phyloP scores from a whole-genome alignment of 805 yeast species.

The Candida nonsorbophila region DNA sequence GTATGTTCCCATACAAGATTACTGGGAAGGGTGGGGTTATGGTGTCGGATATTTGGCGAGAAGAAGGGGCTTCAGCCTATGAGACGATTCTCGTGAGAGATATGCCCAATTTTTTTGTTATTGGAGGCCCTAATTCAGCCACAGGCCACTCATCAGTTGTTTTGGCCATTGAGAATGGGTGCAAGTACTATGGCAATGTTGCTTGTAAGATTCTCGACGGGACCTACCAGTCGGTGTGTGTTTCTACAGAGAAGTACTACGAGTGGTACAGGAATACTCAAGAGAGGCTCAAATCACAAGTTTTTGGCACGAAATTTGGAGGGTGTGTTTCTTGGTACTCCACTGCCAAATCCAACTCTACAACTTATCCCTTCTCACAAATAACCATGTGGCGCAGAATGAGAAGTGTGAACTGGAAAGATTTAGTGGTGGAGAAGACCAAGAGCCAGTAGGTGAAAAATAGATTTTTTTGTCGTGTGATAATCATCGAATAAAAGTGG shows the following conservation, averaged over 20 bases:
- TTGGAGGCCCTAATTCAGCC: slow-evolving; percentile 38
- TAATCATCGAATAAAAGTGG: too few species aligned
- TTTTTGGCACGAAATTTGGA: slow-evolving; percentile 33
- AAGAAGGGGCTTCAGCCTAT: slow-evolving; percentile 30
- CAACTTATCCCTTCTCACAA: slow-evolving; percentile 36
- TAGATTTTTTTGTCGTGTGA: too few species aligned
- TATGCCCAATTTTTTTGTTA: slow-evolving; percentile 28
- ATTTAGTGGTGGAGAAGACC: slow-evolving; percentile 10
- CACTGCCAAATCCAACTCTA: slow-evolving; percentile 19
- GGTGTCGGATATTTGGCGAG: slow-evolving; percentile 20
- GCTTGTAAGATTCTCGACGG: slow-evolving; percentile 23
- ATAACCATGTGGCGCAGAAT: slow-evolving; percentile 22
- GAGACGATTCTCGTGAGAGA: slow-evolving; percentile 26
- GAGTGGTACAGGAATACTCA: slow-evolving; percentile 28
- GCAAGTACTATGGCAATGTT: slow-evolving; percentile 17
- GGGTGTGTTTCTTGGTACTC: slow-evolving; percentile 40
- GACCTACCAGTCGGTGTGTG: slow-evolving; percentile 19
- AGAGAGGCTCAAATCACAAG: slow-evolving; percentile 18
- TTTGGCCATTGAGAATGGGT: slow-evolving; percentile 30
- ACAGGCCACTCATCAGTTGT: slow-evolving; percentile 40
- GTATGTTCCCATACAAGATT: slow-evolving; percentile 13
- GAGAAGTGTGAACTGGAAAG: slow-evolving; percentile 20
- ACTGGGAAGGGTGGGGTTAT: slow-evolving; percentile 20
- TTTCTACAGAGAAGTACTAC: slow-evolving; percentile 26
- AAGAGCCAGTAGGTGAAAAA: slow-evolving; percentile 2